A percentile compares a stretch with the other conserved stretches of the same genome.
Conservation (phyloP, 75 land plant genomes). For the Larix kaempferi region DNA sequence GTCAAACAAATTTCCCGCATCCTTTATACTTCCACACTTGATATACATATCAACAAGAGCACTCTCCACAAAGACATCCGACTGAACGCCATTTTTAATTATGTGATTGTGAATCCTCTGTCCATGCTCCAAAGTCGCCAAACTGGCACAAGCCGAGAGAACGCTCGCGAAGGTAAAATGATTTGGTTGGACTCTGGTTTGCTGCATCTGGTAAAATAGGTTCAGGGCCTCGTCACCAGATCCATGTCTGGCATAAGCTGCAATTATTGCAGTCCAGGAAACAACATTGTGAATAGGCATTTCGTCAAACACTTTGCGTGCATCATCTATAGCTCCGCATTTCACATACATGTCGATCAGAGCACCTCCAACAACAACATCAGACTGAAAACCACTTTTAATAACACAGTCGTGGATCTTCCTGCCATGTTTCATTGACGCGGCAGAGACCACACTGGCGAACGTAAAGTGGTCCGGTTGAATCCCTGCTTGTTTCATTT, state of each 20-base stretch:
- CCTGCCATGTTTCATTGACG: conserved; percentile 9
- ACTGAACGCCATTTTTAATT: conserved; percentile 1
- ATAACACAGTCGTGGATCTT: conserved; percentile 8
- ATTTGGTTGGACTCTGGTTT: not conserved
- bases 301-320: conserved; percentile 14
- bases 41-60: conserved; percentile 27
- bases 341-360: conserved; percentile 21
- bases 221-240: conserved; percentile 11
- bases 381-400: conserved; percentile 11
- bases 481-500: conserved; percentile 12
- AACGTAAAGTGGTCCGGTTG: conserved; percentile 14
- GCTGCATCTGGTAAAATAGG: conserved; percentile 7
- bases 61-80: conserved; percentile 15
- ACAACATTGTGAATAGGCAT: not conserved
- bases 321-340: not conserved
- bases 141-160: conserved; percentile 9
- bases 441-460: conserved; percentile 4
- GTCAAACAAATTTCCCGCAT: conserved; percentile 14
- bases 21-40: conserved; percentile 18
- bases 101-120: conserved; percentile 9
- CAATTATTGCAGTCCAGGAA: conserved; percentile 17
- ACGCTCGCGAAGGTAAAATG: conserved; percentile 11
- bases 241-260: conserved; percentile 10
- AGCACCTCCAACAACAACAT: conserved; percentile 19
- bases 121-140: conserved; percentile 3